These are phyloP conservation scores for Penicillium sp. DNA, from an alignment of 2,329 filamentous ascomycete species.

Conservation along the genomic window DNA sequence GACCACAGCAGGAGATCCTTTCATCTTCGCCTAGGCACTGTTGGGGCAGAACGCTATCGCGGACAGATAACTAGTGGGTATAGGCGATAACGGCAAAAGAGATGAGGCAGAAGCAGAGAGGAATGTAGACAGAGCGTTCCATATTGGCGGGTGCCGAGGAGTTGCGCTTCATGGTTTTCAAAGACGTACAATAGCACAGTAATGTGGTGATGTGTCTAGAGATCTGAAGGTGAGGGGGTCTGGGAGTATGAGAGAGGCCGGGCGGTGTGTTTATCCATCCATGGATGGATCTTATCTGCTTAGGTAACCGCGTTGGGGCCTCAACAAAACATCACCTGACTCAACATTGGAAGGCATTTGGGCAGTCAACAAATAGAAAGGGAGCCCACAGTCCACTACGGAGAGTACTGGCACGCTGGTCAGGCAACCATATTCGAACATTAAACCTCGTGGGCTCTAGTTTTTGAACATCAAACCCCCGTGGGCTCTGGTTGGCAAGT, in stretches of 20 bases:
- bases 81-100: conserved; percentile 38
- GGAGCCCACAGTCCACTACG: not conserved
- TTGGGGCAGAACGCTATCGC: conserved; percentile 2
- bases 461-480: not conserved
- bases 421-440: not conserved
- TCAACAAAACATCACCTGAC: conserved; percentile 12
- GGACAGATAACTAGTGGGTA: conserved; percentile 22
- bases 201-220: not conserved
- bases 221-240: not conserved
- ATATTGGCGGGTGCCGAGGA: conserved; percentile 20
- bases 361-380: not conserved
- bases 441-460: not conserved
- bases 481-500: not conserved
- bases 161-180: conserved; percentile 13
- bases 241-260: not conserved
- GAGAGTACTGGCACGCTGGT: not conserved
- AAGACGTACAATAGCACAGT: not conserved
- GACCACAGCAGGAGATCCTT: not conserved
- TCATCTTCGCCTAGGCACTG: not conserved
- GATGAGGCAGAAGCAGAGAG: conserved; percentile 36
- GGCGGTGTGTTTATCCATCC: conserved; percentile 1
- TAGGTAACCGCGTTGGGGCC: conserved; percentile 8
- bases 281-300: not conserved
- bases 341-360: not conserved
- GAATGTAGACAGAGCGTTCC: conserved; percentile 35